Conservation (phyloP, 305 asterid species). For the Andrographis paniculata region DNA sequence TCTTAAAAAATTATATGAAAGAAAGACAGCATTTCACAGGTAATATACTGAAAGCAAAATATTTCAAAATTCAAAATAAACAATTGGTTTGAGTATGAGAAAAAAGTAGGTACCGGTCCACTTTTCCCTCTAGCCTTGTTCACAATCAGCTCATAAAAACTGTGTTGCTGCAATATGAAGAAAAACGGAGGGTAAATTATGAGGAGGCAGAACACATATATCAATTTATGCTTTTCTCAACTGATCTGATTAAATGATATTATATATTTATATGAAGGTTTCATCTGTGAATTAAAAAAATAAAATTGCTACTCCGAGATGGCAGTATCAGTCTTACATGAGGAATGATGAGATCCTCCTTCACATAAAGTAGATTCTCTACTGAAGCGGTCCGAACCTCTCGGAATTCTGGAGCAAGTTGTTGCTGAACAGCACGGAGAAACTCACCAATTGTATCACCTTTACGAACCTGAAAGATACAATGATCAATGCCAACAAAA, state of each 20-base stretch:
- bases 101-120: constrained; percentile 77
- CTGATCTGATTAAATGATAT: neutral
- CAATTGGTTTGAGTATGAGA: constrained; percentile 19
- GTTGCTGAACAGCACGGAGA: constrained; percentile 93
- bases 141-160: constrained; percentile 91
- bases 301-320: no score
- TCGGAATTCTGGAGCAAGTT: constrained; percentile 95
- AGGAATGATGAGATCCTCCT: constrained; percentile 96
- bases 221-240: neutral
- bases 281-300: no score
- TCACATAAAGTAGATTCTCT: constrained; percentile 91
- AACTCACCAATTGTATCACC: constrained; percentile 91
- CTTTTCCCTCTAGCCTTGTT: constrained; percentile 99
- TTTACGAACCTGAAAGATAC: constrained; percentile 57
- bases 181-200: constrained; percentile 5
- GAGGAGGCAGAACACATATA: constrained; percentile 3
- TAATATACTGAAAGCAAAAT: no score
- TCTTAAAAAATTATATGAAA: neutral
- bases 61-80: constrained; percentile 15
- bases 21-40: constrained; percentile 7
- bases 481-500: constrained; percentile 7
- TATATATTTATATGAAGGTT: neutral
- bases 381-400: constrained; percentile 93
- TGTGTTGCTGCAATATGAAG: constrained; percentile 71
- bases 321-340: constrained; percentile 88